phyloP scores from a whole-genome alignment of 768 basidiomycete genomes.

The Pleurotus pulmonarius region DNA sequence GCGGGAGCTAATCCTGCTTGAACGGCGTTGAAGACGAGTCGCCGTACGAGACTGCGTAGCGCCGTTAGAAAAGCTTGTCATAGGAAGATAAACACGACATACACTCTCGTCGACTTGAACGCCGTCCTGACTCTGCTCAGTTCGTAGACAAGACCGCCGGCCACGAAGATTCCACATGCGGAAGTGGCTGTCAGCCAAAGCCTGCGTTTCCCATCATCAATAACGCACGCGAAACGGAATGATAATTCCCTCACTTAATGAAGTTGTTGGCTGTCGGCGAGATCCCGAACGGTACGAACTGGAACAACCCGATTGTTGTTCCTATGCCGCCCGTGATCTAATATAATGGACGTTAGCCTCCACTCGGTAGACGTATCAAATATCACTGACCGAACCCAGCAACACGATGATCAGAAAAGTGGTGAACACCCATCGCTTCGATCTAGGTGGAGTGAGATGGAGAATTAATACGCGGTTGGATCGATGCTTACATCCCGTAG shows the following conservation, averaged over 20 bases:
- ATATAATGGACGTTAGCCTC: too few relatives aligned
- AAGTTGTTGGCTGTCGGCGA: not conserved
- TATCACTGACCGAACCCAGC: not conserved
- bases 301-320: slow-evolving; percentile 4
- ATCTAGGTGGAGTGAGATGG: not conserved
- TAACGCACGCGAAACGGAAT: too few relatives aligned
- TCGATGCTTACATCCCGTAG: not conserved
- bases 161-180: not conserved
- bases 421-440: not conserved
- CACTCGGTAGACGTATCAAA: too few relatives aligned
- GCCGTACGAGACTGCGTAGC: not conserved
- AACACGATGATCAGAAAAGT: not conserved
- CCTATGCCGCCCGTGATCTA: not conserved
- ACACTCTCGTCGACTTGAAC: slow-evolving; percentile 4
- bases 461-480: not conserved
- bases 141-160: not conserved
- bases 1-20: slow-evolving; percentile 6
- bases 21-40: slow-evolving; percentile 2
- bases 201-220: not conserved
- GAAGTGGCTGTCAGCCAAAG: slow-evolving; percentile 2
- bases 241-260: not conserved
- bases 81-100: not conserved
- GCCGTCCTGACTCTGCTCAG: not conserved
- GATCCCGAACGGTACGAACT: not conserved
- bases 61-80: not conserved